phyloP scores from a whole-genome alignment of 2,329 filamentous ascomycete genomes.

The Acephala macrosclerotiorum region DNA sequence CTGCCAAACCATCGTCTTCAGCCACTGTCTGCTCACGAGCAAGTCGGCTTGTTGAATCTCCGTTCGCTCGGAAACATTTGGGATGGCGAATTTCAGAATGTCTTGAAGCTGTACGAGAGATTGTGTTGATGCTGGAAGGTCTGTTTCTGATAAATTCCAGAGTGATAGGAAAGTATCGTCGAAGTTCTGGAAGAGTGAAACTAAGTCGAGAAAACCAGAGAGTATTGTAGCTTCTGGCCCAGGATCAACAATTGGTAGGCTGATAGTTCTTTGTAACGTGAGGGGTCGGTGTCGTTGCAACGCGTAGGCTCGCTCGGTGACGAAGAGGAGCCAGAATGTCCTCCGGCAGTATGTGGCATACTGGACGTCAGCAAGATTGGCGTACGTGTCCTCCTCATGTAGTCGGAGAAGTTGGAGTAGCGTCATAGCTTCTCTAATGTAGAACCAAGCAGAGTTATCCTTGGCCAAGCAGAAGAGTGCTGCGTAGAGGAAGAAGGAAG shows the following conservation, averaged over 20 bases:
- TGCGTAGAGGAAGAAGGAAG: slow-evolving; percentile 46
- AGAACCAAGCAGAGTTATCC: slow-evolving; percentile 47
- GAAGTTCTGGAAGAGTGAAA: slow-evolving; percentile 29
- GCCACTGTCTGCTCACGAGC: slow-evolving; percentile 32
- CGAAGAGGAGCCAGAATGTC: slow-evolving; percentile 42
- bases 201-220: slow-evolving; percentile 44
- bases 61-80: slow-evolving; percentile 46
- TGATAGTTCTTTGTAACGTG: slow-evolving; percentile 38
- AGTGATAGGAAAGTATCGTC: slow-evolving; percentile 40
- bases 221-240: slow-evolving; percentile 41
- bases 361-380: neutral
- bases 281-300: slow-evolving; percentile 44
- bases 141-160: slow-evolving; percentile 39
- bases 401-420: slow-evolving; percentile 42
- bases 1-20: slow-evolving; percentile 35
- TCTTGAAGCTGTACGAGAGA: slow-evolving; percentile 29
- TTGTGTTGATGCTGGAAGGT: slow-evolving; percentile 17
- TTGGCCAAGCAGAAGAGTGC: slow-evolving; percentile 43
- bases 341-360: slow-evolving; percentile 36
- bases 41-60: slow-evolving; percentile 50
- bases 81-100: slow-evolving; percentile 22
- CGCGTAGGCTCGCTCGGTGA: slow-evolving; percentile 46
- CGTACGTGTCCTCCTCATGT: slow-evolving; percentile 43
- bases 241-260: slow-evolving; percentile 34
- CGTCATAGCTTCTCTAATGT: slow-evolving; percentile 43